Evolutionary conservation across 345 rosid genomes (phyloP), one percentile per base, ranked within the genome.

Genomic region (Citrus hindsii): DNA sequence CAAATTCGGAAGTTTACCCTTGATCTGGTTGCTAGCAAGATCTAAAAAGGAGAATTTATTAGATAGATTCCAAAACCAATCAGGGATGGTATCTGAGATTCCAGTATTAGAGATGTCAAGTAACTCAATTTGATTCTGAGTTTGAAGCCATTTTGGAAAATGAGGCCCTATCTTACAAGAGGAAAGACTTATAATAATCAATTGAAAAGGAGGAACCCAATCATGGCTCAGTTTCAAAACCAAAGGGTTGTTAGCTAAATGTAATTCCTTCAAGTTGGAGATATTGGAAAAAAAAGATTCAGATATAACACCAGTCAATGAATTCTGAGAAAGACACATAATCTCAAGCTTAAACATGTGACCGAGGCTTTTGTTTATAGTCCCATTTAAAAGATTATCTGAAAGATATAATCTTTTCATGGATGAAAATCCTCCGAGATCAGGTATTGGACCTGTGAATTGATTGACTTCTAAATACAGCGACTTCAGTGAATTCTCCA

Each of bases 361-460:
- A 0, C 22, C 7, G 14, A 62, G 1, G 67, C 67, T 62, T 9
- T 65, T 33, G 42, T 14, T 33, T 69, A 25, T 5, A 10, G 35
- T 42, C 21, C 73, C 73, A n/a, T 9, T 27, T 3, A 42, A 69
- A 5, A 9, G 33, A 16, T 69, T 69, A 4, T 13, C 1, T 14
- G 6, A 16, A 40, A 69, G 56, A 13, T 0, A 0, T 25, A 69
- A 22, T 24, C 62, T 71, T 63, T 28, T 60, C 56, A 75, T 33
- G 0, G 59, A 71, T 18, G 70, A 19, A 28, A 75, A 55, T 42
- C 0, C 7, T 21, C 12, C 28, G 1, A 78, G 7, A 33, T 27
- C 70, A 28, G 73, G 76, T 67, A 81, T 30, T 0, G 69, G 66
- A 2, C 85, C 83, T 58, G 2, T 30, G 8, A 86, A 35, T 2